Evolutionary conservation across 768 basidiomycete genomes (phyloP).

Genomic region (Russula sp.): DNA sequence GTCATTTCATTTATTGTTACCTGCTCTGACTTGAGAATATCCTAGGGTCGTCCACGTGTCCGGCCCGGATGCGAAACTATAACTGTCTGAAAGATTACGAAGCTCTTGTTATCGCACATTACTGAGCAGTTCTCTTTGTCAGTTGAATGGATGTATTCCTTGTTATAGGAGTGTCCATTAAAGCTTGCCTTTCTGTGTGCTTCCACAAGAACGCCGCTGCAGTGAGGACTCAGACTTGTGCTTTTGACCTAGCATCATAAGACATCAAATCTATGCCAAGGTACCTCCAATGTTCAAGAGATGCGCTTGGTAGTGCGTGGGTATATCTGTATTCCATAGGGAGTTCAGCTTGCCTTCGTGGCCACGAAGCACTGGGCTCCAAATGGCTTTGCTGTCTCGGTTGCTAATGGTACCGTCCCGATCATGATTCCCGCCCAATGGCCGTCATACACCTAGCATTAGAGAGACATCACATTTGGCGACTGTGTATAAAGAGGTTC

Average conservation of each 20-base stretch:
- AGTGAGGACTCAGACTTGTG: too few species aligned
- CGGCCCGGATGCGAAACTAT: slow-evolving; percentile 23
- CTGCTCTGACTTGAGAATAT: slow-evolving; percentile 2
- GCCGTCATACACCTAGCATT: not conserved
- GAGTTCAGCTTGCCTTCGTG: too few species aligned
- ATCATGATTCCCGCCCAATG: not conserved
- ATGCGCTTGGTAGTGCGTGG: too few species aligned
- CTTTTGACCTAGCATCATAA: too few species aligned
- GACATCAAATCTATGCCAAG: too few species aligned
- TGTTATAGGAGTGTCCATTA: not conserved
- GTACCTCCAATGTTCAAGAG: too few species aligned
- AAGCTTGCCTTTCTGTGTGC: too few species aligned
- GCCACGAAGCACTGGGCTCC: too few species aligned
- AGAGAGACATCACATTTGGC: not conserved
- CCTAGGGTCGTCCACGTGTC: slow-evolving; percentile 53
- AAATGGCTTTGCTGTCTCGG: not conserved
- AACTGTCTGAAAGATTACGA: not conserved
- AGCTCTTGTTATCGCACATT: not conserved
- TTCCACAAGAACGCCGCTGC: too few species aligned
- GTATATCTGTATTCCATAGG: too few species aligned
- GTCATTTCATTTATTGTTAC: not conserved
- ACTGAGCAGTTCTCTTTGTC: too few species aligned
- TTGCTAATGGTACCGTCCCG: not conserved
- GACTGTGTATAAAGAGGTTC: not conserved
- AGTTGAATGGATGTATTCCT: not conserved